phyloP scores from a whole-genome alignment of 2,329 filamentous ascomycete species.

The Ploettnerulaceae sp. region DNA sequence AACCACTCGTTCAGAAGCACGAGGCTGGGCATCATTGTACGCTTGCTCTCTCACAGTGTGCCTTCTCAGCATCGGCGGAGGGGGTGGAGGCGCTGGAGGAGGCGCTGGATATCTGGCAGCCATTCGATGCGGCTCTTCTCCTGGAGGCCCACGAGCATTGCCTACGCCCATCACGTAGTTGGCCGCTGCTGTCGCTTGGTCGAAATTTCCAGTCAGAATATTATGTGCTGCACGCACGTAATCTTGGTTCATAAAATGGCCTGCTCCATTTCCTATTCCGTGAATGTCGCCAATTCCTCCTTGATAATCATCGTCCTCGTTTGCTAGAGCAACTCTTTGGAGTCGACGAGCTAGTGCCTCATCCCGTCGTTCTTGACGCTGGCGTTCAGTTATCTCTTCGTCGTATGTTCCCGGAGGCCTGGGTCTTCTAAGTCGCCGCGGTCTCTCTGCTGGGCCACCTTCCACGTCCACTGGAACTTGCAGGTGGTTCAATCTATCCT shows the following conservation, averaged over 20 bases:
- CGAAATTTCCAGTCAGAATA: slow-evolving; percentile 33
- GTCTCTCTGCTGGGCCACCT: slow-evolving; percentile 22
- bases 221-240: slow-evolving; percentile 41
- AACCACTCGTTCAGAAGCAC: slow-evolving; percentile 24
- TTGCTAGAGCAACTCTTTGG: slow-evolving; percentile 39
- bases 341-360: slow-evolving; percentile 48
- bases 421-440: slow-evolving; percentile 33
- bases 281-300: slow-evolving; percentile 41
- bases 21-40: slow-evolving; percentile 19
- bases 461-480: slow-evolving; percentile 37
- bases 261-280: slow-evolving; percentile 47
- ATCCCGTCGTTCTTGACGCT: slow-evolving; percentile 42
- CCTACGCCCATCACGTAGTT: slow-evolving; percentile 31
- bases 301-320: slow-evolving; percentile 36
- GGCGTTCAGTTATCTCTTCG: slow-evolving; percentile 36
- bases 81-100: slow-evolving; percentile 8
- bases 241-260: slow-evolving; percentile 58
- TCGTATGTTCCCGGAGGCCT: slow-evolving; percentile 30
- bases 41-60: slow-evolving; percentile 27
- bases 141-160: slow-evolving; percentile 21
- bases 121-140: slow-evolving; percentile 16
- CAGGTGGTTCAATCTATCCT: slow-evolving; percentile 51
- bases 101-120: slow-evolving; percentile 21
- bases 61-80: slow-evolving; percentile 25
- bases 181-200: slow-evolving; percentile 33